Evolutionary conservation across 139 green algal genomes (phyloP).

Genomic region (Closterium sp.): DNA sequence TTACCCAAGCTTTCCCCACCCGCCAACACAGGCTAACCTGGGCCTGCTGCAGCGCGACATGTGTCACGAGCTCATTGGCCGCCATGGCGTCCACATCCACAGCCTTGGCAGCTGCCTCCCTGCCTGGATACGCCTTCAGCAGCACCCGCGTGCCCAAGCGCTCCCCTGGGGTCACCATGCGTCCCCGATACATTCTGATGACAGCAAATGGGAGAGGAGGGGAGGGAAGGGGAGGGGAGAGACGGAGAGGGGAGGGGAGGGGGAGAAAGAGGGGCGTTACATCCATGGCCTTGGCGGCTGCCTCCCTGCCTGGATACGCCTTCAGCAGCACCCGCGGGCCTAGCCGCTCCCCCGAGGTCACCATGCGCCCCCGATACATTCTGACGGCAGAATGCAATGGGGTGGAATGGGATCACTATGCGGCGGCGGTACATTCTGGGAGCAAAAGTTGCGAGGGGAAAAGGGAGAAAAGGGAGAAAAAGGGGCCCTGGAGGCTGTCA

Average conservation of each 20-base stretch:
- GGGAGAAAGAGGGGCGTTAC: neutral
- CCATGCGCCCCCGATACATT: constrained; percentile 18
- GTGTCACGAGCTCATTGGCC: constrained; percentile 47
- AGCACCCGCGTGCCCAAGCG: constrained; percentile 30
- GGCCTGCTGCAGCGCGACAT: constrained; percentile 34
- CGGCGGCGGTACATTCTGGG: neutral
- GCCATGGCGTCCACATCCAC: constrained; percentile 33
- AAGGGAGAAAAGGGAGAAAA: neutral
- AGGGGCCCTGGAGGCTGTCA: no score
- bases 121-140: constrained; percentile 28
- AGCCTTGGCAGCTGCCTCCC: neutral
- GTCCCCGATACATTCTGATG: constrained; percentile 16
- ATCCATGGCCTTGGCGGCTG: neutral
- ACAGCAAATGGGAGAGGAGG: neutral
- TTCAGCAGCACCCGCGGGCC: constrained; percentile 29
- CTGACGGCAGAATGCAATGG: neutral
- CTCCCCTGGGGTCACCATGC: constrained; percentile 13
- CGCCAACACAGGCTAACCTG: neutral
- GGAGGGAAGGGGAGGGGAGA: neutral
- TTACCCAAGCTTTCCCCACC: no score
- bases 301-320: constrained; percentile 2
- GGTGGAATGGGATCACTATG: neutral
- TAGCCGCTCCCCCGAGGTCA: neutral
- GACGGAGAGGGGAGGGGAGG: neutral
- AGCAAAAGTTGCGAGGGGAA: neutral